Percentiles rank a stretch among this genome's conserved stretches.
phyloP scores from a whole-genome alignment of 495 filamentous ascomycete species.

The Pseudoneurospora amorphoporcata region DNA sequence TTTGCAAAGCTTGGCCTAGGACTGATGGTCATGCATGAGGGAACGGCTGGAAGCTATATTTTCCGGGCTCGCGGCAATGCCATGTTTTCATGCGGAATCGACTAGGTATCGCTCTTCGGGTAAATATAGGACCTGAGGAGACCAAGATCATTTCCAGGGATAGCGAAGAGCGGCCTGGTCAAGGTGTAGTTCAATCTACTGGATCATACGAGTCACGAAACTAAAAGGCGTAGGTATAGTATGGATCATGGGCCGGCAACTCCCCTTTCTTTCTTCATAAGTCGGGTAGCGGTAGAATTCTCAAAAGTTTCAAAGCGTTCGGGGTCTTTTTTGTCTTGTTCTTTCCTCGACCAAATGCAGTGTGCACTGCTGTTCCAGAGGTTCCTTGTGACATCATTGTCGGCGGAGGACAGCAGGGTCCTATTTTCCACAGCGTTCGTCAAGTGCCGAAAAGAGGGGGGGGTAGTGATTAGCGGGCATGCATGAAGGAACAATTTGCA shows the following conservation, averaged over 20 bases:
- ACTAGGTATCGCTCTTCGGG: background rate
- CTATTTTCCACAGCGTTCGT: background rate
- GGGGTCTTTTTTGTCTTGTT: background rate
- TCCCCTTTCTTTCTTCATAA: background rate
- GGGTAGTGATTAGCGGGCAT: background rate
- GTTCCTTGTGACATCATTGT: background rate
- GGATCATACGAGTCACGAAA: background rate
- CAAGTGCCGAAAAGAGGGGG: background rate
- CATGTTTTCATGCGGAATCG: background rate
- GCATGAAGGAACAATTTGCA: background rate
- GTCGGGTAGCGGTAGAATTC: background rate
- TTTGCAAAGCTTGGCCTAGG: background rate
- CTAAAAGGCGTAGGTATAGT: background rate
- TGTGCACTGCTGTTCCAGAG: background rate
- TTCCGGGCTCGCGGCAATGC: background rate
- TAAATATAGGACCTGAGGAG: background rate
- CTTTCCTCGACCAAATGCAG: background rate
- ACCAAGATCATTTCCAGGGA: background rate
- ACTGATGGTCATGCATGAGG: background rate
- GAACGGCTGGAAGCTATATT: background rate
- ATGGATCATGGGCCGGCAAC: background rate
- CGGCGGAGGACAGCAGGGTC: background rate
- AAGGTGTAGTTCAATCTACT: background rate
- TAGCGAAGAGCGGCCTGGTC: background rate
- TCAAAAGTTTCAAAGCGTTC: background rate